These are phyloP conservation scores for Boechera stricta DNA, from an alignment of 345 rosid species.

Conservation along the genomic window DNA sequence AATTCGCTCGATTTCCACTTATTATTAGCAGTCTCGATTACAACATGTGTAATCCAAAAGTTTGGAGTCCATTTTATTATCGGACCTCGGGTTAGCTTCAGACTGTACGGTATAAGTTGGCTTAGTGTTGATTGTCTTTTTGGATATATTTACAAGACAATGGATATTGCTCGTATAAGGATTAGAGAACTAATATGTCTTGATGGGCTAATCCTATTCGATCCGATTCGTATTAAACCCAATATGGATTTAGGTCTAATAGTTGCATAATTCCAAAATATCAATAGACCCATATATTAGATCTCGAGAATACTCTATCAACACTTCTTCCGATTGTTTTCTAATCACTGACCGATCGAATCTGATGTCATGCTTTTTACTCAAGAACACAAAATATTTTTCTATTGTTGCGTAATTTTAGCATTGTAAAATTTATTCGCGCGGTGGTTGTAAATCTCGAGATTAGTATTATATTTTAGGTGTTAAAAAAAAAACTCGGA, in stretches of 20 bases:
- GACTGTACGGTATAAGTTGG: too few species aligned
- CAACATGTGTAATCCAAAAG: too few species aligned
- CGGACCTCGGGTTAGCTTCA: too few species aligned
- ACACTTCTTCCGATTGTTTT: slow-evolving; percentile 3
- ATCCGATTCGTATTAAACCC: neutral
- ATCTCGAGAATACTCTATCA: neutral
- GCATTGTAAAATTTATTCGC: slow-evolving; percentile 31
- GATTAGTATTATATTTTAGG: slow-evolving; percentile 18
- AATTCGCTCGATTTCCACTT: too few species aligned
- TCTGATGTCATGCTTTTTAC: slow-evolving; percentile 29
- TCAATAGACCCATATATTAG: neutral
- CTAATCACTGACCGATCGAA: slow-evolving; percentile 5
- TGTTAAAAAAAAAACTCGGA: neutral
- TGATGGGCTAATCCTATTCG: neutral
- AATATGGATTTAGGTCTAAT: neutral
- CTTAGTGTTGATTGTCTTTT: too few species aligned
- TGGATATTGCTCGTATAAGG: too few species aligned
- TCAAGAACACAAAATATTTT: slow-evolving; percentile 22
- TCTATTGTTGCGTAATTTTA: slow-evolving; percentile 23
- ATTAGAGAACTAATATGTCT: neutral
- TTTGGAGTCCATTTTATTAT: too few species aligned
- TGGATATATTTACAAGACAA: too few species aligned
- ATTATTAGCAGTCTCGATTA: too few species aligned
- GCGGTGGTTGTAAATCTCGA: slow-evolving; percentile 42
- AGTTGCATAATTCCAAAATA: neutral